phyloP scores from a whole-genome alignment of 495 filamentous ascomycete species.

The Platismatia glauca region DNA sequence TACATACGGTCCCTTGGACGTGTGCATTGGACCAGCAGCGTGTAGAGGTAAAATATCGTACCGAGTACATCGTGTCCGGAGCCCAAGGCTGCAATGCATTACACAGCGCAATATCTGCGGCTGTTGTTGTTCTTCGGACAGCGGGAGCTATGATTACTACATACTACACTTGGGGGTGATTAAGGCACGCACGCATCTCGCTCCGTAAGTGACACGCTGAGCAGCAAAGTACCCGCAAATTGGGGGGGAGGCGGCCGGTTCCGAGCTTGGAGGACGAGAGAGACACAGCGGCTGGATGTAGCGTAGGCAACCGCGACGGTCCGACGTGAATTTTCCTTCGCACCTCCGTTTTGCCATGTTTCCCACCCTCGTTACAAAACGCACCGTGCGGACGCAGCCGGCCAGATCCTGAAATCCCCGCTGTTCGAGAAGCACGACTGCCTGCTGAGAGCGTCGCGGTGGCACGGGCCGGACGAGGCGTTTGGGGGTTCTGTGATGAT shows the following conservation, averaged over 20 bases:
- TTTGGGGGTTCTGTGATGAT: slow-evolving; percentile 14
- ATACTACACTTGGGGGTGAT: neutral
- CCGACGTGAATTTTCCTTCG: neutral
- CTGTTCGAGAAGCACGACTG: neutral
- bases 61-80: too few relatives aligned
- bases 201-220: neutral
- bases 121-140: too few relatives aligned
- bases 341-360: neutral
- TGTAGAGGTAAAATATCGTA: too few relatives aligned
- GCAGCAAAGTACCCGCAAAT: neutral
- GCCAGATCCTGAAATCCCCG: neutral
- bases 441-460: neutral
- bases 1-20: too few relatives aligned
- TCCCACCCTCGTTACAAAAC: neutral
- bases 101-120: too few relatives aligned
- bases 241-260: too few relatives aligned
- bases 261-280: neutral
- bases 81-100: too few relatives aligned
- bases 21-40: too few relatives aligned
- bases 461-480: slow-evolving; percentile 5
- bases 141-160: too few relatives aligned
- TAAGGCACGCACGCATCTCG: neutral
- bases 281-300: neutral
- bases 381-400: neutral
- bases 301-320: too few relatives aligned